Conservation (phyloP, 257 asterid genomes). For the Solanum etuberosum region DNA sequence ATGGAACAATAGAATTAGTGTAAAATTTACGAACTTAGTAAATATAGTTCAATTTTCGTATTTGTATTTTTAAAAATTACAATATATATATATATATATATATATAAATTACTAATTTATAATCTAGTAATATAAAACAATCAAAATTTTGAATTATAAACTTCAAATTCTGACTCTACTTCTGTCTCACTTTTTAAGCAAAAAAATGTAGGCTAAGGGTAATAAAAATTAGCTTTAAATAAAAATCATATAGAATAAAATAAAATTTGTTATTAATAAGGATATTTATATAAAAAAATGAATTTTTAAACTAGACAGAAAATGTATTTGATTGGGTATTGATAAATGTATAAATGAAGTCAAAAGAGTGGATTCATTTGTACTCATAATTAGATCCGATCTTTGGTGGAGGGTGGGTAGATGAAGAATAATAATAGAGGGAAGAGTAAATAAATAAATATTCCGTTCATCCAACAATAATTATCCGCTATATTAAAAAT, state of each 20-base stretch:
- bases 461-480: accelerated
- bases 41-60: neutral
- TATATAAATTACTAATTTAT: neutral
- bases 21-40: neutral
- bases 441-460: neutral
- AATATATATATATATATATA: neutral
- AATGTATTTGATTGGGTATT: neutral
- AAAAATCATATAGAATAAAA: neutral
- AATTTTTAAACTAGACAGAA: neutral
- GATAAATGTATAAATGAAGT: neutral
- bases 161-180: neutral
- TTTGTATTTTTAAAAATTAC: neutral
- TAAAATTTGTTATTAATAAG: neutral
- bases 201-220: neutral
- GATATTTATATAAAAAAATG: neutral
- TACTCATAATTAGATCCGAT: neutral
- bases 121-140: neutral
- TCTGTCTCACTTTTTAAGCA: neutral
- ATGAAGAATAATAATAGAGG: neutral
- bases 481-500: too few relatives aligned
- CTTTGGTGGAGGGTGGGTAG: neutral
- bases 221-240: neutral
- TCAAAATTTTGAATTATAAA: neutral
- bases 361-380: neutral
- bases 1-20: too few relatives aligned